A percentile compares a stretch with the other conserved stretches of the same genome.
phyloP scores from a whole-genome alignment of 1,139 yeast species.

The Yamadazyma pseudoaaseri region DNA sequence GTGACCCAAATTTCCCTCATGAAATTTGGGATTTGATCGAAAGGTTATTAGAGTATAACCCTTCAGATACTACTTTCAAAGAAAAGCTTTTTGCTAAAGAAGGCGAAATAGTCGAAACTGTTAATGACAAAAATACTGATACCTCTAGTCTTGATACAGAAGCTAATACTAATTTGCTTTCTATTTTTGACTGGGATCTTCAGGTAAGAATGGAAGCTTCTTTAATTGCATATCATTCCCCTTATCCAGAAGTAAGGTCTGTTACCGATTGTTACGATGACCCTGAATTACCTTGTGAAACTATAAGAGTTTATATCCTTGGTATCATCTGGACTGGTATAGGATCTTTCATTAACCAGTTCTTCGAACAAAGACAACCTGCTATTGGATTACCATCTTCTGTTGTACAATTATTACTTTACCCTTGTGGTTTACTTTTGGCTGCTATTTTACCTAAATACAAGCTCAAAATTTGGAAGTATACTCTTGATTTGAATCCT shows the following conservation, averaged over 20 bases:
- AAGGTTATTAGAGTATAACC: constrained; percentile 15
- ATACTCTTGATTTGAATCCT: constrained; percentile 45
- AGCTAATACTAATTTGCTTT: constrained; percentile 4
- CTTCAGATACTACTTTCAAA: constrained; percentile 4
- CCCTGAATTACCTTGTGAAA: constrained; percentile 48
- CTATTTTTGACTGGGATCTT: constrained; percentile 24
- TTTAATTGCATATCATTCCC: constrained; percentile 51
- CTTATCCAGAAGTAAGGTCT: constrained; percentile 65
- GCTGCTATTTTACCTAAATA: constrained; percentile 45
- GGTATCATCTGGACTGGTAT: constrained; percentile 55
- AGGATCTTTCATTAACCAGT: constrained; percentile 58
- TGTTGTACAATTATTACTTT: constrained; percentile 56
- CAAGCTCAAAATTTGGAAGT: constrained; percentile 39
- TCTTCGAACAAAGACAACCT: constrained; percentile 59
- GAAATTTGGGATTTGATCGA: constrained; percentile 26
- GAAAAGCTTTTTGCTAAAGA: constrained; percentile 3
- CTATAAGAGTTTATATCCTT: constrained; percentile 50
- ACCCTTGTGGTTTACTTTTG: constrained; percentile 51
- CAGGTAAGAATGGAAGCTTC: constrained; percentile 41
- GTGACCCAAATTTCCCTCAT: constrained; percentile 50
- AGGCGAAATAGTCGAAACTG: constrained; percentile 14
- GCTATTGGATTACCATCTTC: constrained; percentile 42
- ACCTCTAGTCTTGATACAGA: constrained; percentile 23
- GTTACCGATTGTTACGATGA: constrained; percentile 55
- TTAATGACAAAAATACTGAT: constrained; percentile 24